Conservation (phyloP, 345 rosid genomes). For the Salix brachista region DNA sequence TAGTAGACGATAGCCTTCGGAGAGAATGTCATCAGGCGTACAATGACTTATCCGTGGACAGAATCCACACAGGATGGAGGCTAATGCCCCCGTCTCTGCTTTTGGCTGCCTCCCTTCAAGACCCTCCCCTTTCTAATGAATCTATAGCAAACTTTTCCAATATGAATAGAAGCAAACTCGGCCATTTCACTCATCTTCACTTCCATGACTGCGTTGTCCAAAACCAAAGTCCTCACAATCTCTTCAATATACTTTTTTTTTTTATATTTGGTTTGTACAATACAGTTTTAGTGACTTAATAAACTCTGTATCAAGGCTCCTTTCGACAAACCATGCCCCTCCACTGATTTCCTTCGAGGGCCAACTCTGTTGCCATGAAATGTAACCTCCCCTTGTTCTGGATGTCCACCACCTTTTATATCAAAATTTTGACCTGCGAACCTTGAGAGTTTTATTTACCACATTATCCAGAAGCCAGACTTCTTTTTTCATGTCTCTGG, state of each 20-base stretch:
- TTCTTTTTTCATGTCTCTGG: conserved; percentile 42
- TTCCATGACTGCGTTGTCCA: conserved; percentile 61
- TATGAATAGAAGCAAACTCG: conserved; percentile 45
- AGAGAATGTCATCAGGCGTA: conserved; percentile 61
- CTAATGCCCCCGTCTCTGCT: conserved; percentile 39
- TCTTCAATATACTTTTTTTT: conserved; percentile 46
- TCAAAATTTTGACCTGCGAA: conserved; percentile 21
- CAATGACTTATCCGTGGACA: conserved; percentile 63
- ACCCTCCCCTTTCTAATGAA: conserved; percentile 24
- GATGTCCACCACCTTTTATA: neutral
- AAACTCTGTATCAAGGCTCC: conserved; percentile 44
- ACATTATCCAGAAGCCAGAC: conserved; percentile 29
- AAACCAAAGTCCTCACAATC: conserved; percentile 57
- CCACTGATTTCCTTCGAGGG: conserved; percentile 68
- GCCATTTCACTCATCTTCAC: conserved; percentile 57
- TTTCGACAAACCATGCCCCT: conserved; percentile 72
- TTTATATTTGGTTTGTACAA: conserved; percentile 33
- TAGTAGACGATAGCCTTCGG: conserved; percentile 60
- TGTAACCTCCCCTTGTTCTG: neutral
- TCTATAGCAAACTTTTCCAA: conserved; percentile 53
- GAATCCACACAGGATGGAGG: conserved; percentile 77
- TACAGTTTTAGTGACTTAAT: conserved; percentile 37
- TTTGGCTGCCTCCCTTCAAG: conserved; percentile 39
- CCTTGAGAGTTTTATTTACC: conserved; percentile 44
- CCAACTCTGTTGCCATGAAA: conserved; percentile 25